Conservation (phyloP, 2,329 filamentous ascomycete species). For the Coniosporium tulheliwenetii region DNA sequence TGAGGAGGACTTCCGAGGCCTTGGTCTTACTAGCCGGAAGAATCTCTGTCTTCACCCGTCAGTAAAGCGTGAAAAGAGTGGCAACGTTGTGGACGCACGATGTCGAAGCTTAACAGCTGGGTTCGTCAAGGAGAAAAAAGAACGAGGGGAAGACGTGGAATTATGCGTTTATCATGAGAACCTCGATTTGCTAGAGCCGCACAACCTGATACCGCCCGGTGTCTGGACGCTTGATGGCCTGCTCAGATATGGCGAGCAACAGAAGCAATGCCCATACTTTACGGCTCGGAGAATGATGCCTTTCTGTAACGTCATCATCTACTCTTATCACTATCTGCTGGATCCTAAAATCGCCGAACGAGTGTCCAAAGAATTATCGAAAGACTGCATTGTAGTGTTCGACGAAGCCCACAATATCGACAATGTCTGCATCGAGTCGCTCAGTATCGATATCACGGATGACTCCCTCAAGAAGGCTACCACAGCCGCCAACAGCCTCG, state of each 20-base stretch:
- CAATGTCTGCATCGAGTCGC: conserved; percentile 95
- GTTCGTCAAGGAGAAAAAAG: conserved; percentile 96
- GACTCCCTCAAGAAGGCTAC: conserved; percentile 86
- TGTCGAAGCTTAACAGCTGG: conserved; percentile 91
- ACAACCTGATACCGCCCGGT: conserved; percentile 85
- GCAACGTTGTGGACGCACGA: conserved; percentile 81
- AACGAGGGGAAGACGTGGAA: conserved; percentile 84
- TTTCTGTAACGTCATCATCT: conserved; percentile 98
- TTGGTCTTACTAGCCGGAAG: conserved; percentile 90
- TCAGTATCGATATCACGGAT: conserved; percentile 93
- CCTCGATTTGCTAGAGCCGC: conserved; percentile 82
- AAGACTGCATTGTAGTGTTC: conserved; percentile 97
- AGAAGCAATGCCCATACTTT: conserved; percentile 97
- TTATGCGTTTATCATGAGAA: conserved; percentile 97
- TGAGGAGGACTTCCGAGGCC: conserved; percentile 80
- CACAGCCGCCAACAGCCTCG: conserved; percentile 76
- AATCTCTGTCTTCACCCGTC: conserved; percentile 93
- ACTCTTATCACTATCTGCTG: conserved; percentile 95
- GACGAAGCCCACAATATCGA: conserved; percentile 99
- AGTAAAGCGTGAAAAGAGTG: conserved; percentile 92
- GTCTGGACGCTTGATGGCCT: conserved; percentile 92
- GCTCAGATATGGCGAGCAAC: conserved; percentile 76
- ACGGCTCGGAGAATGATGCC: conserved; percentile 96
- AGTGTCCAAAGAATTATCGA: conserved; percentile 88
- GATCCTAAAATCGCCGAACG: conserved; percentile 96